These are phyloP conservation scores for Voacanga thouarsii DNA, from an alignment of 257 asterid genomes.

Conservation along the genomic window DNA sequence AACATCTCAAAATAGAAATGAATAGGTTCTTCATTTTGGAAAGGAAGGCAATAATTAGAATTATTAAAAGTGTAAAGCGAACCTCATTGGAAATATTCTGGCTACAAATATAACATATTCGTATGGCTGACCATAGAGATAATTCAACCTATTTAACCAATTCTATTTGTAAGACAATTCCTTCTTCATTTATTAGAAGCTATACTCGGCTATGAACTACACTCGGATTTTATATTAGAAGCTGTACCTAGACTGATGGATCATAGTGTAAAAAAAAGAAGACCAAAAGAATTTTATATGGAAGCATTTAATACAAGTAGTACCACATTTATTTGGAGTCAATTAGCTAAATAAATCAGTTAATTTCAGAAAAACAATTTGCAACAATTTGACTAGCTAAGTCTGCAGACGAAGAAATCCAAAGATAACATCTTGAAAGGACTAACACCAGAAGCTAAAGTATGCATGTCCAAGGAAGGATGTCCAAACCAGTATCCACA, in stretches of 20 bases:
- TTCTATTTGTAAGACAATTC: background rate
- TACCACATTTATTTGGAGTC: background rate
- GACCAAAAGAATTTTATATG: background rate
- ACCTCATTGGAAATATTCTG: background rate
- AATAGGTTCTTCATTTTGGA: background rate
- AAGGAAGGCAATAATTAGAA: background rate
- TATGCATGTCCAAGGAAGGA: background rate
- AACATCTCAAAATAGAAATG: background rate
- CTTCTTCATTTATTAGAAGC: background rate
- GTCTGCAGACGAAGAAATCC: background rate
- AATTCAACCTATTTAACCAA: background rate
- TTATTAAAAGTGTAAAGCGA: background rate
- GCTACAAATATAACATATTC: background rate
- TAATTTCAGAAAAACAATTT: background rate
- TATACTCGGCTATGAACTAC: background rate
- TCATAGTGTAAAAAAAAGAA: background rate
- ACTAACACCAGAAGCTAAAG: background rate
- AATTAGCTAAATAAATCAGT: background rate
- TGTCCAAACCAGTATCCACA: background rate
- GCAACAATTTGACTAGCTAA: too few species aligned
- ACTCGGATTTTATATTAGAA: background rate
- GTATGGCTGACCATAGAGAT: background rate
- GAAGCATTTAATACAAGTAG: background rate
- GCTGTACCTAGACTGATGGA: background rate
- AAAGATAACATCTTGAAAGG: background rate